Conservation (phyloP, 176 grass and related monocot species). For the Avena insularis region DNA sequence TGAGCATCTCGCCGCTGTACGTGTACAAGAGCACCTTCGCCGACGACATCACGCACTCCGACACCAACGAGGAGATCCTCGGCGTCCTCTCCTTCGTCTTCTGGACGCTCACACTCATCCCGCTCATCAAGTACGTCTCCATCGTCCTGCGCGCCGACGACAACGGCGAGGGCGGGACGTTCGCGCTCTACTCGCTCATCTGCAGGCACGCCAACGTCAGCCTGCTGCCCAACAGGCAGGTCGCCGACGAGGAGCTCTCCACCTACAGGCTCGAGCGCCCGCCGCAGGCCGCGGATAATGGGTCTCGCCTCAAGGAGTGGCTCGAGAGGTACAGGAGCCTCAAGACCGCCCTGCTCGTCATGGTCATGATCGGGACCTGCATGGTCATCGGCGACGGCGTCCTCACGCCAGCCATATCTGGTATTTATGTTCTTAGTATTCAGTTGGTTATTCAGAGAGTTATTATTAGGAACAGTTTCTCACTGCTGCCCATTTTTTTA, state of each 20-base stretch:
- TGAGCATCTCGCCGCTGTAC: slow-evolving; percentile 94
- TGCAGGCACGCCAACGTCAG: slow-evolving; percentile 97
- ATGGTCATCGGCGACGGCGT: slow-evolving; percentile 99
- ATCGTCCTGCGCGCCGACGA: slow-evolving; percentile 95
- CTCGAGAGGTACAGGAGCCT: slow-evolving; percentile 72
- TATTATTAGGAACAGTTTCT: neutral
- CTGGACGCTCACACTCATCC: slow-evolving; percentile 95
- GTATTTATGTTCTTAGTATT: neutral
- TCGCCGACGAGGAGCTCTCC: slow-evolving; percentile 91
- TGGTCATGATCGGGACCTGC: slow-evolving; percentile 96
- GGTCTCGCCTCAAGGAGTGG: slow-evolving; percentile 63
- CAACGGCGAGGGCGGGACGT: slow-evolving; percentile 97
- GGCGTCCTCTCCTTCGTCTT: slow-evolving; percentile 94
- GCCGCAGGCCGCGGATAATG: slow-evolving; percentile 30
- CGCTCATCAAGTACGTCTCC: slow-evolving; percentile 95
- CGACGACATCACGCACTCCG: slow-evolving; percentile 93
- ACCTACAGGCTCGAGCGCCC: slow-evolving; percentile 76
- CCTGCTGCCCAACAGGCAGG: slow-evolving; percentile 90
- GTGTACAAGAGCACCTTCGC: slow-evolving; percentile 99
- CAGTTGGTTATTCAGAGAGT: neutral
- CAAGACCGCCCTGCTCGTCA: slow-evolving; percentile 78
- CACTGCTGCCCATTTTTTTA: neutral
- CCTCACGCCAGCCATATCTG: slow-evolving; percentile 87
- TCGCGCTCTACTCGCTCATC: slow-evolving; percentile 91
- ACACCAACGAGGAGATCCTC: slow-evolving; percentile 90